A percentile compares a stretch with the other conserved stretches of the same genome.
Conservation (phyloP, 2,329 filamentous ascomycete species). For the Scedosporium aurantiacum region DNA sequence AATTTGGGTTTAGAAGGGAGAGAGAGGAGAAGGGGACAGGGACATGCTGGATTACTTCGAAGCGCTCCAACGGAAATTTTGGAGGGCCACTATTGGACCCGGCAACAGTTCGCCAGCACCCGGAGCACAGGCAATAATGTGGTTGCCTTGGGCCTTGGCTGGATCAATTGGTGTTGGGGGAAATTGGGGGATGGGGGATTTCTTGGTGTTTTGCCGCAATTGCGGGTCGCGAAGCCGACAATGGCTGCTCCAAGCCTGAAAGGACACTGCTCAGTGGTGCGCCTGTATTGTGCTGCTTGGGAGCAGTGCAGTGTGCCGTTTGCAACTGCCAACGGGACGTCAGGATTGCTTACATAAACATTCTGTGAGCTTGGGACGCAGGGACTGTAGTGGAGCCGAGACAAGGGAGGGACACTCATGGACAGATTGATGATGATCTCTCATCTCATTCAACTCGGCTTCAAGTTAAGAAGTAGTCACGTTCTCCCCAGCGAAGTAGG, state of each 20-base stretch:
- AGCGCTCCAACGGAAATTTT: background rate
- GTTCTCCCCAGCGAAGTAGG: no score
- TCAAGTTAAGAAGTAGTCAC: no score
- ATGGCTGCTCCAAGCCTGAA: background rate
- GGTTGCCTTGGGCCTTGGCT: background rate
- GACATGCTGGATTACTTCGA: no score
- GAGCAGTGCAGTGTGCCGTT: no score
- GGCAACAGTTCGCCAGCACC: background rate
- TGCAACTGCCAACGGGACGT: no score
- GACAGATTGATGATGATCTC: no score
- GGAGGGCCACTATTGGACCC: background rate
- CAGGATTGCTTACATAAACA: no score
- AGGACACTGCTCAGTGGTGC: background rate
- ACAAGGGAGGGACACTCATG: no score
- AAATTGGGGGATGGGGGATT: slow-evolving; percentile 1
- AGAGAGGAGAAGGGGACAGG: background rate
- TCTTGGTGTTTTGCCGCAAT: background rate
- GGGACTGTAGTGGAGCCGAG: no score
- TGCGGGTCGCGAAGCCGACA: background rate
- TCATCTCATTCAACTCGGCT: no score
- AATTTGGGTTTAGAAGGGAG: background rate
- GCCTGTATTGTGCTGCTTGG: no score
- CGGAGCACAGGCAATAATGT: background rate
- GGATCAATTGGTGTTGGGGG: slow-evolving; percentile 1
- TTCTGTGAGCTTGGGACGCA: no score